Evolutionary conservation across 1,284 basidiomycete genomes (phyloP), one percentile per base, ranked within the genome.

Genomic region (Chalciporus sp.): DNA sequence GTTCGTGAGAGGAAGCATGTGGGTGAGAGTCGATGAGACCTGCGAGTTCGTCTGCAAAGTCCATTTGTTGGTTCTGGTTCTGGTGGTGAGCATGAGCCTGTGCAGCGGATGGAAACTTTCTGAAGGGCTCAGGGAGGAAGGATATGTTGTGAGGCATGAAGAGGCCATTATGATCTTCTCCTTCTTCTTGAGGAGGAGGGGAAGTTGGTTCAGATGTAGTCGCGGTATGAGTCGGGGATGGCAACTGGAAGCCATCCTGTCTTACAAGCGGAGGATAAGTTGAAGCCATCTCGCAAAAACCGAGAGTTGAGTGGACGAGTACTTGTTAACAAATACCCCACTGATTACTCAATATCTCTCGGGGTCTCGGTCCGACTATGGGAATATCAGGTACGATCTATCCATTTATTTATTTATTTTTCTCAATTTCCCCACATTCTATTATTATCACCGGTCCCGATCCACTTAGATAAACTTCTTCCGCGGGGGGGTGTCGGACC

Each of bases 171-270:
- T 56, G 59, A 6, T 62, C 61, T 55, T 59, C 62, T 47, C 39
- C 55, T 42, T 65, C 58, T 61, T 69, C 65, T 56, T 67, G 66
- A 7, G 70, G 53, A 53, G 70, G 65, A n/a, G 61, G 56, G 58
- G 71, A 60, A 42, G 68, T 62, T 51, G 66, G 64, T 17, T 37
- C 35, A 17, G 35, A 37, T 7, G 35, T 37, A n/a, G 70, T 55
- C 29, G 65, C 49, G 52, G 70, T 76, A 44, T 71, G 68, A n/a
- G 73, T 67, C 14, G 78, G 77, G 50, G 75, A 79, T 17, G 77
- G 80, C 35, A 83, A 72, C 55, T 86, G 83, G 69, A 86, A 86
- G 64, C 85, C 85, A 72, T 87, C 84, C 63, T 85, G 84, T 43
- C 78, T 59, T 48, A 69, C 64, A 53, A 70, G 61, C 23, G 65